Evolutionary conservation across 2,329 filamentous ascomycete genomes (phyloP).

Genomic region (Aureobasidium sp.): DNA sequence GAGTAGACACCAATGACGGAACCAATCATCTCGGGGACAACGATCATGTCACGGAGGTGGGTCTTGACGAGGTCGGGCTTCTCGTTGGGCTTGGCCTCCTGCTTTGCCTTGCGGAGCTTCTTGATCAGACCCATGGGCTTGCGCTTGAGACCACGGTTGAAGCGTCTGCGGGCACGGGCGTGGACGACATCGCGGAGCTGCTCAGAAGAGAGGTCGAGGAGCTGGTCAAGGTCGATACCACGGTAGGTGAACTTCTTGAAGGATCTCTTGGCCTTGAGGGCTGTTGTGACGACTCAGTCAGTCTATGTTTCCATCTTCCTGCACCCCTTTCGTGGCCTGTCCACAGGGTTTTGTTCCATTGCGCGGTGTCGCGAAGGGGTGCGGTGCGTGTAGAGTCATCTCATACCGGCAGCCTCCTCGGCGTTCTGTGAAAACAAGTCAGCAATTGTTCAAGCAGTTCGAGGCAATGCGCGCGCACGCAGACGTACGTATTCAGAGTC

Average conservation of each 20-base stretch:
- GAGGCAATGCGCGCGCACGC: conserved; percentile 16
- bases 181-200: conserved; percentile 99
- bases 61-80: conserved; percentile 99
- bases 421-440: conserved; percentile 61
- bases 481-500: conserved; percentile 78
- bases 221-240: conserved; percentile 98
- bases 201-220: conserved; percentile 97
- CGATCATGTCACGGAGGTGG: conserved; percentile 99
- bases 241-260: conserved; percentile 99
- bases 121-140: conserved; percentile 99
- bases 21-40: conserved; percentile 99
- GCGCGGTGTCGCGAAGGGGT: conserved; percentile 23
- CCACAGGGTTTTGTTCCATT: conserved; percentile 36
- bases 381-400: conserved; percentile 18
- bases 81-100: conserved; percentile 98
- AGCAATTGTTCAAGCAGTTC: conserved; percentile 23
- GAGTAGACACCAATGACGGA: conserved; percentile 99
- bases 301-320: conserved; percentile 32
- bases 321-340: conserved; percentile 35
- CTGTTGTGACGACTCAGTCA: conserved; percentile 41
- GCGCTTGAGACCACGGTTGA: conserved; percentile 99
- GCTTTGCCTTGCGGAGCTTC: conserved; percentile 99
- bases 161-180: conserved; percentile 94
- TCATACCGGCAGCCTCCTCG: conserved; percentile 82
- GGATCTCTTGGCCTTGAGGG: conserved; percentile 99